Evolutionary conservation across 306 rosid genomes (phyloP).

Genomic region (Canavalia ensiformis): DNA sequence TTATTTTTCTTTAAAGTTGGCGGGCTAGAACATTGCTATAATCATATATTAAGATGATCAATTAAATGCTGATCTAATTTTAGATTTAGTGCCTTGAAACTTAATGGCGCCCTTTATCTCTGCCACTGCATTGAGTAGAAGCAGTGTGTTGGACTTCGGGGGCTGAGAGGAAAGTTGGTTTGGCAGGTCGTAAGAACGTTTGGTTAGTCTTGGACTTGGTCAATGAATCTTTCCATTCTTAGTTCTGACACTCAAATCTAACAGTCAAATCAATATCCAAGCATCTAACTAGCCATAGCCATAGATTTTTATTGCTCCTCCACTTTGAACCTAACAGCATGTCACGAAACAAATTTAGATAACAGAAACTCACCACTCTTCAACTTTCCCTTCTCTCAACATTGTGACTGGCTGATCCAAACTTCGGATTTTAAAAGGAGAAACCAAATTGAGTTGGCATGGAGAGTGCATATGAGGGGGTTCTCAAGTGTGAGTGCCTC

Average conservation of each 20-base stretch:
- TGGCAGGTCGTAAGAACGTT: constrained; percentile 30
- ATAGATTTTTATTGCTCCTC: constrained; percentile 11
- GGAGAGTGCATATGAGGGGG: background rate
- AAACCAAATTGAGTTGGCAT: background rate
- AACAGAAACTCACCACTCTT: background rate
- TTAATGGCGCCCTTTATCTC: background rate
- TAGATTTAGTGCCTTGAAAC: background rate
- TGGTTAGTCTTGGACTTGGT: constrained; percentile 28
- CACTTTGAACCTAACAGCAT: constrained; percentile 21
- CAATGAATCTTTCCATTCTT: constrained; percentile 40
- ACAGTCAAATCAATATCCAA: constrained; percentile 44
- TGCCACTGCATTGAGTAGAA: background rate
- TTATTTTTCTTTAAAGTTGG: background rate
- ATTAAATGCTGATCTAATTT: background rate
- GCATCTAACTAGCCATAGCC: constrained; percentile 27
- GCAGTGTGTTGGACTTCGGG: constrained; percentile 19
- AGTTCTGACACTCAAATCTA: constrained; percentile 39
- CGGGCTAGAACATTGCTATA: constrained; percentile 3
- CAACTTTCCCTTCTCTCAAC: background rate
- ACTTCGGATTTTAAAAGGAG: background rate
- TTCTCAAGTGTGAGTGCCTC: constrained; percentile 3
- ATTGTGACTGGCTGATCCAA: background rate
- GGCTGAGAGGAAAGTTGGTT: constrained; percentile 37
- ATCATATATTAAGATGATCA: background rate
- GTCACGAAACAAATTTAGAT: background rate